Base-by-base conservation (phyloP, 441 rosid species). In the Arabidopsis lyrata region DNA sequence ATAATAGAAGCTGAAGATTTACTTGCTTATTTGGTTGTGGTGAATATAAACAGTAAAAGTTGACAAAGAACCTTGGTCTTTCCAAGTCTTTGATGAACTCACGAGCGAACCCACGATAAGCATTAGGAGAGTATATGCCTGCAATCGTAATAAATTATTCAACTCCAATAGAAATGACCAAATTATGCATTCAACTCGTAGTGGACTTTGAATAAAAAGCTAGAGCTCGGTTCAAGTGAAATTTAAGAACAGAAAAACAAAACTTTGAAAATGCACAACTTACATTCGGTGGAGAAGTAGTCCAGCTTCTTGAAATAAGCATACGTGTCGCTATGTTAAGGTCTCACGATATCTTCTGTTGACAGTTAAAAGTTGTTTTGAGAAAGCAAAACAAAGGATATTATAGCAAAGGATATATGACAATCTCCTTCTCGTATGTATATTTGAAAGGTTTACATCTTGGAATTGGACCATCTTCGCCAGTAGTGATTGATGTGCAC, bases 271-370 rank as follows among this genome's bases (percentile, higher is more conserved):
- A 29, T n/a, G 36, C 38, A 90, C 11, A 52, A 72, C 64, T 73
- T 49, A 74, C 77, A 74, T 74, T 74, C 77, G 41, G 77, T 74
- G 18, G 77, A 74, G 66, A 74, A 91, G 90, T 91, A 93, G 82
- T 93, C 95, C 77, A 90, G 90, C 88, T 80, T 90, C 91, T 90
- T 93, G 86, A 93, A 93, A 77, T 91, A 93, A 54, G 98, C 98
- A 88, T 91, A 93, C 95, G 96, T 93, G 64, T 45, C 66, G 32
- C 31, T 73, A 70, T 32, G 86, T 94, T 78, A 94, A 94, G 97
- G 88, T 72, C 50, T 70, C 82, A 55, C 80, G 74, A 63, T 47
- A 50, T 34, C 1, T 27, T 27, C 36, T 12, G 48, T 35, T 39
- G 47, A 35, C 13, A 35, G 36, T 29, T 54, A 12, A 45, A 18